A percentile compares a stretch with the other conserved stretches of the same genome.
These are phyloP conservation scores for Mrakia hoshinonis DNA, from an alignment of 768 basidiomycete species.

Conservation along the genomic window DNA sequence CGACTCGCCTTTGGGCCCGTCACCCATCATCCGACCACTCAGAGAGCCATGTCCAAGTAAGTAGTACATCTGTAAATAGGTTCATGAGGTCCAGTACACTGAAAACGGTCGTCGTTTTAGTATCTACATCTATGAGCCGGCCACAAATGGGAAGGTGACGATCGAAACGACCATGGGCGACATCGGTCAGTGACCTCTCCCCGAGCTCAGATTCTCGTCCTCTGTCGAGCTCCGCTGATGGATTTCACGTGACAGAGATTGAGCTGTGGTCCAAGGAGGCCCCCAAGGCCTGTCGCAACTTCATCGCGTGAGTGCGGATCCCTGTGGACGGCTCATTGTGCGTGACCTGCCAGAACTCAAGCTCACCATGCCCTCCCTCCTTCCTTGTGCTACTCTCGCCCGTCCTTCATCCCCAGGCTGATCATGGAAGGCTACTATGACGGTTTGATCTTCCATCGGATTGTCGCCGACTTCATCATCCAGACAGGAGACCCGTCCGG, in stretches of 20 bases:
- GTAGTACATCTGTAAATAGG: no score
- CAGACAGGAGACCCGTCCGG: constrained; percentile 92
- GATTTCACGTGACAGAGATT: constrained; percentile 45
- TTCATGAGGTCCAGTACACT: no score
- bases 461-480: constrained; percentile 83
- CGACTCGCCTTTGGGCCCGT: no score
- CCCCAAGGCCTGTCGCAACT: constrained; percentile 73
- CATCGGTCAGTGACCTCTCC: constrained; percentile 46
- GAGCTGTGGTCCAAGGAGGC: constrained; percentile 96
- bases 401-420: neutral
- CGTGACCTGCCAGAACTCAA: constrained; percentile 49
- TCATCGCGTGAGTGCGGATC: neutral
- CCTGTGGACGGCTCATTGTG: constrained; percentile 29
- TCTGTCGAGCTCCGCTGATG: neutral
- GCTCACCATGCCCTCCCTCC: constrained; percentile 77
- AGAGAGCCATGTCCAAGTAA: no score
- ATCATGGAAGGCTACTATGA: constrained; percentile 76
- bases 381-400: constrained; percentile 29
- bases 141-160: constrained; percentile 45
- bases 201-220: no score
- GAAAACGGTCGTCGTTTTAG: no score
- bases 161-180: constrained; percentile 75
- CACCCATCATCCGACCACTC: no score
- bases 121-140: constrained; percentile 28
- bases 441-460: constrained; percentile 61